Conservation (phyloP, 1,139 yeast species). For the Sugiyamaella pinicola region DNA sequence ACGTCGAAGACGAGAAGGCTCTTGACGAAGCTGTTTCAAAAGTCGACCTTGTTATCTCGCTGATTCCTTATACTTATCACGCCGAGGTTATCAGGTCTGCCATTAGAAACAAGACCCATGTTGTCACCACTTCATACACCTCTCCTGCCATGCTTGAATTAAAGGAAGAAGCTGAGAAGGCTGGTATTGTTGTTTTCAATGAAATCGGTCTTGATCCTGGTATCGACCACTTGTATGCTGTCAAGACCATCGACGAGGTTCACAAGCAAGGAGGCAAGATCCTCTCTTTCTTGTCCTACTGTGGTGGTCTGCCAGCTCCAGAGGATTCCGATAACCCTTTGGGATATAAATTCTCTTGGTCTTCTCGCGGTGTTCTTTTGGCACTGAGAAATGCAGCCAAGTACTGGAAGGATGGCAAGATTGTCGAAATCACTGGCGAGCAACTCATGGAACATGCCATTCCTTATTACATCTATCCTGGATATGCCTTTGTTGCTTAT, state of each 20-base stretch:
- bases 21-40: constrained; percentile 77
- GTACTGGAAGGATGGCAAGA: constrained; percentile 82
- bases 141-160: constrained; percentile 74
- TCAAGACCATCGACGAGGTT: constrained; percentile 96
- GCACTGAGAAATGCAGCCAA: constrained; percentile 94
- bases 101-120: constrained; percentile 85
- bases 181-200: constrained; percentile 54
- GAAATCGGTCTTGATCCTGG: constrained; percentile 86
- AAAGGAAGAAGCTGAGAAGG: constrained; percentile 48
- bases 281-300: constrained; percentile 89
- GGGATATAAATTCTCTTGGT: constrained; percentile 99
- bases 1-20: constrained; percentile 76
- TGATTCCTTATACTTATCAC: constrained; percentile 95
- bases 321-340: constrained; percentile 96
- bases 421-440: constrained; percentile 79
- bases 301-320: constrained; percentile 99
- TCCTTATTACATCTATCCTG: constrained; percentile 95
- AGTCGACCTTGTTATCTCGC: constrained; percentile 84
- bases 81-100: constrained; percentile 93
- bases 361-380: constrained; percentile 94
- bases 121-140: constrained; percentile 94
- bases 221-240: constrained; percentile 96
- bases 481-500: constrained; percentile 90
- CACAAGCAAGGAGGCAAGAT: constrained; percentile 90
- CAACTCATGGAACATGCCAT: constrained; percentile 94